phyloP scores from a whole-genome alignment of 2,329 filamentous ascomycete species.

The Fonsecaea monophora region DNA sequence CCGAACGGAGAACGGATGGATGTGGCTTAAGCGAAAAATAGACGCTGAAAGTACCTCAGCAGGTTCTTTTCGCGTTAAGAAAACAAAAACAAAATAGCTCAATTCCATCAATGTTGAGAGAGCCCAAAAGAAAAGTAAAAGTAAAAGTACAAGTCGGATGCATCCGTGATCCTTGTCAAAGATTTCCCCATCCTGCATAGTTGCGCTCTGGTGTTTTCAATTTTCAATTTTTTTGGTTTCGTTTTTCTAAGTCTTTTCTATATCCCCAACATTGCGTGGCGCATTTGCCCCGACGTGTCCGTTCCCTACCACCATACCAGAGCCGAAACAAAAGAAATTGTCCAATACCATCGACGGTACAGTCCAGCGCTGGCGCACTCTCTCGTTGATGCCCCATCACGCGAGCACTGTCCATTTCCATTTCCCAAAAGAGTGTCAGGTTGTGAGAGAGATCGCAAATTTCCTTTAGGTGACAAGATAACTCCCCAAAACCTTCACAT shows the following conservation, averaged over 20 bases:
- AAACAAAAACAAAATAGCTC: constrained; percentile 1
- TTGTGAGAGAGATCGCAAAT: neutral
- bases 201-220: no score
- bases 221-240: neutral
- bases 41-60: neutral
- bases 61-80: neutral
- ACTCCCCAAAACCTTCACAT: neutral
- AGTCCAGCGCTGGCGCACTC: neutral
- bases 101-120: constrained; percentile 12
- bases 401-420: neutral
- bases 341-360: neutral
- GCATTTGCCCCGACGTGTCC: neutral
- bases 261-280: neutral
- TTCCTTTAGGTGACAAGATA: neutral
- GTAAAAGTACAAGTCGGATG: no score
- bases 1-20: constrained; percentile 5
- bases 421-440: no score
- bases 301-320: neutral
- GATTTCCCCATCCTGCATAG: no score
- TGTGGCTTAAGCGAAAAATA: constrained; percentile 9
- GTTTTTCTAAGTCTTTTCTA: neutral
- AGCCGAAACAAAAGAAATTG: neutral
- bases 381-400: neutral
- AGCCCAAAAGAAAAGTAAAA: neutral
- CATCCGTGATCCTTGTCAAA: no score